A percentile compares a stretch with the other conserved stretches of the same genome.
These are phyloP conservation scores for Orbilia blumenaviensis DNA, from an alignment of 2,329 filamentous ascomycete genomes.

Conservation along the genomic window DNA sequence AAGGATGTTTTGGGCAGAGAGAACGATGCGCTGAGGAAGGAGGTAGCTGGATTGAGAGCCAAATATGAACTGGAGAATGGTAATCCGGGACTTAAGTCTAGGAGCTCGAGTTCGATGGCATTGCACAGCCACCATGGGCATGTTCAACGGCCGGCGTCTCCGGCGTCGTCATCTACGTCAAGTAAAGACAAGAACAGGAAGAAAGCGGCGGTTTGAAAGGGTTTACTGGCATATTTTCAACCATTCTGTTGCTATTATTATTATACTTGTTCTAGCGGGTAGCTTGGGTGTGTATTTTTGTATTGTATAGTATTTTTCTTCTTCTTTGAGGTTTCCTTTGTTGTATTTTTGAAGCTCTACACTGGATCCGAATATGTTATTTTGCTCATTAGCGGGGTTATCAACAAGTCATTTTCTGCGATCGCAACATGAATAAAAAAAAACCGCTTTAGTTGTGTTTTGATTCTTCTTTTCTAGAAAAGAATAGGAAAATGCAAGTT, in stretches of 20 bases:
- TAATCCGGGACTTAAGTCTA: not conserved
- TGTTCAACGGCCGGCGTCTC: slow-evolving; percentile 32
- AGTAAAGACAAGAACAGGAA: slow-evolving; percentile 28
- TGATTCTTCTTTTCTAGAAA: no score
- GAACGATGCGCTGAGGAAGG: slow-evolving; percentile 67
- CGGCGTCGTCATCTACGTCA: slow-evolving; percentile 34
- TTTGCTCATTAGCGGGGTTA: not conserved
- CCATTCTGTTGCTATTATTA: not conserved
- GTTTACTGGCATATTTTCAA: not conserved
- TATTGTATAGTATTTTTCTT: not conserved
- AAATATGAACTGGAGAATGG: slow-evolving; percentile 19
- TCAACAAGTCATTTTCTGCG: no score
- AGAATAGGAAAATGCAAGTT: not conserved
- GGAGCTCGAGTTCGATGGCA: slow-evolving; percentile 41
- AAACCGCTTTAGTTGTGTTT: not conserved
- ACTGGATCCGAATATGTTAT: not conserved
- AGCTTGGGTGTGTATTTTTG: not conserved
- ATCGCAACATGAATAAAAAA: no score
- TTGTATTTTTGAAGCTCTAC: slow-evolving; percentile 2
- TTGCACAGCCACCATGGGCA: slow-evolving; percentile 1
- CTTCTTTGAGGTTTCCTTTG: not conserved
- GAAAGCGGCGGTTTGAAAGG: not conserved
- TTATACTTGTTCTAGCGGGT: not conserved
- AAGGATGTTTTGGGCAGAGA: slow-evolving; percentile 67
- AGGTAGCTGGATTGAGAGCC: slow-evolving; percentile 60